phyloP scores from a whole-genome alignment of 1,284 basidiomycete species.

The Bjerkandera adusta region DNA sequence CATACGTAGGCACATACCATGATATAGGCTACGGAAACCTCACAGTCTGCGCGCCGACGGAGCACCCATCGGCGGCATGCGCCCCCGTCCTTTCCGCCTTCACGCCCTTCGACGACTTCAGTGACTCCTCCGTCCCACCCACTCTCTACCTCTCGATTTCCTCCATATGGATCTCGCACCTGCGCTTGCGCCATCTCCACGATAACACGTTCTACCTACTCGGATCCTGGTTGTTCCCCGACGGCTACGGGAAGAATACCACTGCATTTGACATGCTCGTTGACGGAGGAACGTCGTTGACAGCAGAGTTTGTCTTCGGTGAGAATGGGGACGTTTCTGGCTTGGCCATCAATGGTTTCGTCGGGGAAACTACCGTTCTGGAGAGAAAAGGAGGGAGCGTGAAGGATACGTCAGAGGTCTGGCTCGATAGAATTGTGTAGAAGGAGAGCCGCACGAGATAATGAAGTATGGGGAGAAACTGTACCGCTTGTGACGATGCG shows the following conservation, averaged over 20 bases:
- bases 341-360: conserved; percentile 20
- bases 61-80: conserved; percentile 18
- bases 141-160: conserved; percentile 17
- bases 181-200: conserved; percentile 17
- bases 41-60: conserved; percentile 19
- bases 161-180: conserved; percentile 20
- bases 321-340: conserved; percentile 18
- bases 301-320: conserved; percentile 19
- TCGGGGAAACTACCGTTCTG: conserved; percentile 17
- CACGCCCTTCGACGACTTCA: conserved; percentile 13
- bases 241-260: conserved; percentile 25
- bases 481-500: too few relatives aligned
- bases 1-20: conserved; percentile 23
- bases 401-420: conserved; percentile 25
- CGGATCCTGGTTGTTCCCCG: conserved; percentile 20
- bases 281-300: neutral
- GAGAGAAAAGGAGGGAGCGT: conserved; percentile 14
- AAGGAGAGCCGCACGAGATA: too few relatives aligned
- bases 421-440: too few relatives aligned
- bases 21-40: conserved; percentile 23
- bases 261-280: conserved; percentile 20
- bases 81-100: conserved; percentile 18
- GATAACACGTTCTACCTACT: conserved; percentile 16
- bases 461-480: too few relatives aligned
- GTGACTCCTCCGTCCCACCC: conserved; percentile 1